Evolutionary conservation across 1,284 basidiomycete species (phyloP).

Genomic region (Apiotrichum sp.): DNA sequence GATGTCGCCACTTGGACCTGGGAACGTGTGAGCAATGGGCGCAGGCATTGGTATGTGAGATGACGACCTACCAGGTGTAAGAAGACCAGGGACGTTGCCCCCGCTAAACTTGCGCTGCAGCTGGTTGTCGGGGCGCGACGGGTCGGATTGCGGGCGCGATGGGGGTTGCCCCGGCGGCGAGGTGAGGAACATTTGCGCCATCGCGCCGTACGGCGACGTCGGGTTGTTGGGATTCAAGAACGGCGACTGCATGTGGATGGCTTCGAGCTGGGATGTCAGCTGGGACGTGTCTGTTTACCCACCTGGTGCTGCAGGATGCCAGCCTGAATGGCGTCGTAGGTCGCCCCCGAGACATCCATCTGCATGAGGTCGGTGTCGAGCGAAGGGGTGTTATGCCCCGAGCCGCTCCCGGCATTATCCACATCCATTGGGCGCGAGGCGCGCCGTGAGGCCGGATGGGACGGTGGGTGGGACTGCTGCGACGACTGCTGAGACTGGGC

Average conservation of each 20-base stretch:
- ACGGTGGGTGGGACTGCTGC: not conserved
- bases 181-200: constrained; percentile 37
- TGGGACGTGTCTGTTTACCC: not conserved
- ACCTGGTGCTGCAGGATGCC: constrained; percentile 21
- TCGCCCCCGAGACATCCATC: constrained; percentile 5
- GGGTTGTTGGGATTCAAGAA: constrained; percentile 34
- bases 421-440: not conserved
- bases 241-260: constrained; percentile 47
- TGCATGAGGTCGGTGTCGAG: constrained; percentile 6
- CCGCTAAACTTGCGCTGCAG: constrained; percentile 9
- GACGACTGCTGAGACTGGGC: not conserved
- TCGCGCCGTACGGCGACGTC: constrained; percentile 25
- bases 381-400: constrained; percentile 4
- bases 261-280: constrained; percentile 35
- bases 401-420: not conserved
- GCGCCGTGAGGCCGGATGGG: not conserved
- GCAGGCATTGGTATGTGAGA: not conserved
- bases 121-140: constrained; percentile 1
- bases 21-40: not conserved
- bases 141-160: not conserved
- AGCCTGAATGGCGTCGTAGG: constrained; percentile 19
- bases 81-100: constrained; percentile 5
- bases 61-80: constrained; percentile 33
- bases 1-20: constrained; percentile 43
- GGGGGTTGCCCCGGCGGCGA: constrained; percentile 20